Conservation (phyloP, 1,139 yeast species). For the Magnusiomyces clavatus region DNA sequence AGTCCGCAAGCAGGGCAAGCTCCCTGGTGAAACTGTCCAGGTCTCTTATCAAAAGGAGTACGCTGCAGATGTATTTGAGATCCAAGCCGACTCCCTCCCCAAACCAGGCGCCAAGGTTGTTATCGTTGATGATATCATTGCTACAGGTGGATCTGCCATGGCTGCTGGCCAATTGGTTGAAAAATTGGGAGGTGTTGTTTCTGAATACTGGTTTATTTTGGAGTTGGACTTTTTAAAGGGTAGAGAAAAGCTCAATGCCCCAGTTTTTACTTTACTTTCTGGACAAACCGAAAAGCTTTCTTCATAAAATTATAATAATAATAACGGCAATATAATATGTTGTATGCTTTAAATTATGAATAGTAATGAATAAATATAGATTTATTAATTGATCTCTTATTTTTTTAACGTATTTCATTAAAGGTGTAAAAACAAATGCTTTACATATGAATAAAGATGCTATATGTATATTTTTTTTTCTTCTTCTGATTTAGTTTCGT, state of each 20-base stretch:
- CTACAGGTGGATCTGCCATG: constrained; percentile 93
- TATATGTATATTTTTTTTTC: too few relatives aligned
- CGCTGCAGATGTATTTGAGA: constrained; percentile 79
- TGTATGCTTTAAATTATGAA: too few relatives aligned
- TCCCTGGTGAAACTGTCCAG: constrained; percentile 73
- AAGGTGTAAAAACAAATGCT: too few relatives aligned
- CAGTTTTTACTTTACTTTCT: constrained; percentile 76
- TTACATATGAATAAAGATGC: too few relatives aligned
- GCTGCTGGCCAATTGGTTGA: constrained; percentile 86
- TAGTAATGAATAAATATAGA: too few relatives aligned
- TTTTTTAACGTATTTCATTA: too few relatives aligned
- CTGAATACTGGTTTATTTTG: constrained; percentile 81
- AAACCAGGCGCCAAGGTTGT: constrained; percentile 75
- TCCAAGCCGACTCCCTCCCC: constrained; percentile 68
- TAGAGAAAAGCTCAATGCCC: constrained; percentile 76
- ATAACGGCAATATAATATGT: constrained; percentile 2
- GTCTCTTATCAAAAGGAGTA: constrained; percentile 87
- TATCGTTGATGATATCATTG: constrained; percentile 91
- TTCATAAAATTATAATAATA: not conserved
- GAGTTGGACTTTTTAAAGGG: constrained; percentile 95
- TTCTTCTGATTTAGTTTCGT: too few relatives aligned
- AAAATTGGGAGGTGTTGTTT: constrained; percentile 57
- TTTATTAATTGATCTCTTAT: too few relatives aligned
- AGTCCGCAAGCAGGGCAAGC: constrained; percentile 88
- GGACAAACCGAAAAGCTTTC: constrained; percentile 44